Base-by-base conservation (phyloP, 108 stramenopile genomes). In the Cyclostephanos tholiformis region DNA sequence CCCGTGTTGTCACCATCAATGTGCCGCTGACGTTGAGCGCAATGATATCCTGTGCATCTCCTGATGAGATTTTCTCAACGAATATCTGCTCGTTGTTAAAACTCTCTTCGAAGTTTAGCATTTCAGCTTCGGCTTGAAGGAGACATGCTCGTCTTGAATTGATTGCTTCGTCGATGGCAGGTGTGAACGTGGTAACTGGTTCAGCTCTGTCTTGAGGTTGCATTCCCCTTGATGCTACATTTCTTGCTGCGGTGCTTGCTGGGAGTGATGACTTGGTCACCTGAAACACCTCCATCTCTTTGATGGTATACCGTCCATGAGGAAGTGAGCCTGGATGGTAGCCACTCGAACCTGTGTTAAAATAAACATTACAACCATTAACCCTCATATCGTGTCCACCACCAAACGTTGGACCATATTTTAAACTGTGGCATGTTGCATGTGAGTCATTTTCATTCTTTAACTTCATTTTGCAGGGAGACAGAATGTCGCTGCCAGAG, bases 21-120 rank as follows among this genome's bases (percentile, higher is more conserved):
- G 80, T 75, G n/a, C 80, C 80, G 26, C 73, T 75, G 32, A 81
- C 80, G 71, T 81, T 81, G 50, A 81, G 74, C 2, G 51, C n/a
- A 6, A 81, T 61, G 0, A 60, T n/a, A 44, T 75, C 74, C 52
- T 81, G 58, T 6, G 51, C 5, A 35, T 61, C 55, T 6, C 63
- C 63, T 14, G 19, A 11, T 36, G 80, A 35, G 55, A 81, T 71
- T 23, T 46, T 35, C 25, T 27, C 35, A 8, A 75, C 53, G 29
- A 81, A 75, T 3, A 11, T 36, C n/a, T 51, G 57, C 55, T 81
- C 80, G 22, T 81, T 69, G 10, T 53, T 63, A 19, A 81, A 75
- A 43, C 61, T 53, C 9, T 72, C 51, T 58, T 80, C 72, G 0
- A 80, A 29, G 32, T 39, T 6, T 7, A 19, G 23, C 19, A 74